Conservation (phyloP, 2,329 filamentous ascomycete species). For the Metarhizium humberi region DNA sequence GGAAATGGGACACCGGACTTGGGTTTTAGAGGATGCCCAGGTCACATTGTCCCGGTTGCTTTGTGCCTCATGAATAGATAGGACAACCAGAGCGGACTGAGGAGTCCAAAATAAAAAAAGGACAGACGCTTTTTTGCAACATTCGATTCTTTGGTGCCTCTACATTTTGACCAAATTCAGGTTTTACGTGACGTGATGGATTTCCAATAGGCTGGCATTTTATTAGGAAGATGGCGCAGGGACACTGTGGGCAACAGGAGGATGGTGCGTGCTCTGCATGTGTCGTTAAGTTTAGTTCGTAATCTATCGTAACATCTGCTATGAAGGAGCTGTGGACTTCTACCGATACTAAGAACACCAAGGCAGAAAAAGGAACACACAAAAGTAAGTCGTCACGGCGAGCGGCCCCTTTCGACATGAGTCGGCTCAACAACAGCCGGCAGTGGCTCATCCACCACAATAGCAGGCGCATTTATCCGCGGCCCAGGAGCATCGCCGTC, state of each 20-base stretch:
- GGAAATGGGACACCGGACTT: neutral
- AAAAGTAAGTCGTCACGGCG: neutral
- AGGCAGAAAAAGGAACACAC: neutral
- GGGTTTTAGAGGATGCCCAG: neutral
- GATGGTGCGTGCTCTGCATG: too few relatives aligned
- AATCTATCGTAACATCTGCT: too few relatives aligned
- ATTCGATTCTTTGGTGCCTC: neutral
- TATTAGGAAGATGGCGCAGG: too few relatives aligned
- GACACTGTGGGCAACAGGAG: too few relatives aligned
- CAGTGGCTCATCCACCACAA: neutral
- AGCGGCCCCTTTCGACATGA: neutral
- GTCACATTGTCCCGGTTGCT: constrained; percentile 2
- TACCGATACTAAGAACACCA: too few relatives aligned
- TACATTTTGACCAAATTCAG: neutral
- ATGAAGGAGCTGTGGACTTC: too few relatives aligned
- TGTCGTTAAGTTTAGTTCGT: too few relatives aligned
- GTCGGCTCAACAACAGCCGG: neutral
- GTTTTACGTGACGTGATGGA: neutral
- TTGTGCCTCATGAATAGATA: constrained; percentile 13
- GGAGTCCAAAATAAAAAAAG: constrained; percentile 31
- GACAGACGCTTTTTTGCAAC: constrained; percentile 2
- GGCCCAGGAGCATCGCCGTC: neutral
- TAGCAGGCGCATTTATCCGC: neutral
- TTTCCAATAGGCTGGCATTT: too few relatives aligned
- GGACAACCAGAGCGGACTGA: constrained; percentile 30